These are phyloP conservation scores for Colletotrichum sp. DNA, from an alignment of 2,329 filamentous ascomycete species.

Conservation along the genomic window DNA sequence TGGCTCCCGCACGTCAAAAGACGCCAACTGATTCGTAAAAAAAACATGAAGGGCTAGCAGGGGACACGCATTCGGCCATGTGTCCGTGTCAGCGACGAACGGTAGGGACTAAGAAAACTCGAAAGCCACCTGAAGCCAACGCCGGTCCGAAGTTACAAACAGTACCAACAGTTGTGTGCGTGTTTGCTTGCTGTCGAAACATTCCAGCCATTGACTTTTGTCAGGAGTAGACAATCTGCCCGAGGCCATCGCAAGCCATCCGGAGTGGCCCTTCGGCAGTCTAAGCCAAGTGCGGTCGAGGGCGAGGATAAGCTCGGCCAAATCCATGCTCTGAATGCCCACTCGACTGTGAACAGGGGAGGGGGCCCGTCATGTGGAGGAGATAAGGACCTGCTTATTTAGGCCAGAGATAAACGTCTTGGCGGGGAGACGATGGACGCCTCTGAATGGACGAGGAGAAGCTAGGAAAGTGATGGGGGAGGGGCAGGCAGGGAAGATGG, in stretches of 20 bases:
- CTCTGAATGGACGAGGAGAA: not conserved
- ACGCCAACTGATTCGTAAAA: not conserved
- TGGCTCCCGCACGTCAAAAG: not conserved
- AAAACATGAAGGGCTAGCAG: not conserved
- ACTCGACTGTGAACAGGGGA: not conserved
- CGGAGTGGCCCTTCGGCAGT: constrained; percentile 2
- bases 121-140: not conserved
- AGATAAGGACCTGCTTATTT: constrained; percentile 22
- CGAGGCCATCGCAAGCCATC: not conserved
- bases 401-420: constrained; percentile 21
- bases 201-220: not conserved
- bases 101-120: not conserved
- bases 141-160: not conserved
- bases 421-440: constrained; percentile 6
- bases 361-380: constrained; percentile 10
- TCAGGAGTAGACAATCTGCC: not conserved
- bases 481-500: constrained; percentile 11
- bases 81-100: not conserved
- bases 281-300: constrained; percentile 5
- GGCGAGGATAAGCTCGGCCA: constrained; percentile 17
- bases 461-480: not conserved
- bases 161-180: not conserved
- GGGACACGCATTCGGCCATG: not conserved
- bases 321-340: not conserved
- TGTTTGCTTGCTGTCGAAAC: not conserved